Percentiles rank a stretch among this genome's conserved stretches.
phyloP scores from a whole-genome alignment of 371 early-diverging fungal species.

The Choanephora cucurbitarum region DNA sequence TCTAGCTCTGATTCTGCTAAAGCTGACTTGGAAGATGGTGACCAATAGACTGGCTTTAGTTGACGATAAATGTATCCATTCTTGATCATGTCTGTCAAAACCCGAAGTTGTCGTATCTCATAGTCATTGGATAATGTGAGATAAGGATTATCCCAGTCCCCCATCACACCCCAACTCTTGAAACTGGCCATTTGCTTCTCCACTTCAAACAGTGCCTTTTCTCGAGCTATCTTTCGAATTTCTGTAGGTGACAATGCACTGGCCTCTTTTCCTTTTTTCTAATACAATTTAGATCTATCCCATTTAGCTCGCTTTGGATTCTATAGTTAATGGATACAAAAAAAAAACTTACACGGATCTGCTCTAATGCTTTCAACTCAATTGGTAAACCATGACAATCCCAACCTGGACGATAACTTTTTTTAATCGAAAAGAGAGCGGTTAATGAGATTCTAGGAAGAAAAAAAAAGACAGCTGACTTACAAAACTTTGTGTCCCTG shows the following conservation, averaged over 20 bases:
- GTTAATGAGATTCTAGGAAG: neutral
- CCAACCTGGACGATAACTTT: slow-evolving; percentile 91
- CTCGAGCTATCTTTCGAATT: slow-evolving; percentile 69
- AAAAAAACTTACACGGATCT: slow-evolving; percentile 56
- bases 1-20: slow-evolving; percentile 93
- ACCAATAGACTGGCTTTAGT: slow-evolving; percentile 91
- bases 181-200: slow-evolving; percentile 70
- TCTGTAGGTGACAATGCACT: slow-evolving; percentile 55
- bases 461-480: slow-evolving; percentile 6
- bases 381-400: slow-evolving; percentile 98
- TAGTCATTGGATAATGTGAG: slow-evolving; percentile 75
- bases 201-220: slow-evolving; percentile 70
- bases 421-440: no score
- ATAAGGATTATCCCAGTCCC: slow-evolving; percentile 86
- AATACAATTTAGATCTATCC: neutral
- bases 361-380: slow-evolving; percentile 86
- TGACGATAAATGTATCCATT: slow-evolving; percentile 74
- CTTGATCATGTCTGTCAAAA: slow-evolving; percentile 78
- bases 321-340: no score
- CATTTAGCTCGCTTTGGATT: no score
- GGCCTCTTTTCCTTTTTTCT: slow-evolving; percentile 32
- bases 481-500: slow-evolving; percentile 83
- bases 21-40: slow-evolving; percentile 89
- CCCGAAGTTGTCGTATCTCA: slow-evolving; percentile 75
- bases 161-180: slow-evolving; percentile 78